A percentile compares a stretch with the other conserved stretches of the same genome.
These are phyloP conservation scores for Fusarium goolgardi DNA, from an alignment of 2,329 filamentous ascomycete genomes.

Conservation along the genomic window DNA sequence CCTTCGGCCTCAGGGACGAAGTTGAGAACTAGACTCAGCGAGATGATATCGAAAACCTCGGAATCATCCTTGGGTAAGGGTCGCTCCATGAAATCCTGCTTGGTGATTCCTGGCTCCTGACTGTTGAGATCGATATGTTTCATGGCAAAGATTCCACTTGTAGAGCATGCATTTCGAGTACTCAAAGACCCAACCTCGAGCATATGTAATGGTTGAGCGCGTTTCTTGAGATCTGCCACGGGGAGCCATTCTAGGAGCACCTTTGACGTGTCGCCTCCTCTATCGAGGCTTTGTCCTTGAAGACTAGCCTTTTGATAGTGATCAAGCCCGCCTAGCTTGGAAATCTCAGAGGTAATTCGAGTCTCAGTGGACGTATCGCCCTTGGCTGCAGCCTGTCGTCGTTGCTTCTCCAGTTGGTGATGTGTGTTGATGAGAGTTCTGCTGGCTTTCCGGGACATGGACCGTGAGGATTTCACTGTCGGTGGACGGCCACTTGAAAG, in stretches of 20 bases:
- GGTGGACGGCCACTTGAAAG: slow-evolving; percentile 66
- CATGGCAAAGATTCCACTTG: slow-evolving; percentile 75
- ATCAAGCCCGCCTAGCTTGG: slow-evolving; percentile 69
- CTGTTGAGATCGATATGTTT: slow-evolving; percentile 91
- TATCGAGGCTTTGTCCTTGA: slow-evolving; percentile 73
- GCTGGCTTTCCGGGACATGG: slow-evolving; percentile 73
- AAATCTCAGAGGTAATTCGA: slow-evolving; percentile 64
- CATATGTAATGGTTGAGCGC: slow-evolving; percentile 64
- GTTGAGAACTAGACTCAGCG: slow-evolving; percentile 91
- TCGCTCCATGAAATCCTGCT: slow-evolving; percentile 95
- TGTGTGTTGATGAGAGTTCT: slow-evolving; percentile 73
- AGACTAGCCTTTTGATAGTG: slow-evolving; percentile 75
- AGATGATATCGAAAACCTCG: slow-evolving; percentile 88
- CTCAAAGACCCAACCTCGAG: slow-evolving; percentile 92
- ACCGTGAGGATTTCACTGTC: slow-evolving; percentile 61
- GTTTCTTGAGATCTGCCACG: slow-evolving; percentile 44
- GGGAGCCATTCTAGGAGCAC: slow-evolving; percentile 73
- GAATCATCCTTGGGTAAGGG: slow-evolving; percentile 72
- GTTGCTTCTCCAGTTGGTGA: slow-evolving; percentile 73
- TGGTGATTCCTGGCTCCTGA: slow-evolving; percentile 80
- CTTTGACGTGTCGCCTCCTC: slow-evolving; percentile 74
- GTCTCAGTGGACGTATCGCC: slow-evolving; percentile 63
- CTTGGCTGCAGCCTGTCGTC: slow-evolving; percentile 63
- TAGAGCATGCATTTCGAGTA: slow-evolving; percentile 84
- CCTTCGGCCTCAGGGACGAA: slow-evolving; percentile 83